phyloP scores from a whole-genome alignment of 1,284 basidiomycete genomes.

The Volvariella surrecta region DNA sequence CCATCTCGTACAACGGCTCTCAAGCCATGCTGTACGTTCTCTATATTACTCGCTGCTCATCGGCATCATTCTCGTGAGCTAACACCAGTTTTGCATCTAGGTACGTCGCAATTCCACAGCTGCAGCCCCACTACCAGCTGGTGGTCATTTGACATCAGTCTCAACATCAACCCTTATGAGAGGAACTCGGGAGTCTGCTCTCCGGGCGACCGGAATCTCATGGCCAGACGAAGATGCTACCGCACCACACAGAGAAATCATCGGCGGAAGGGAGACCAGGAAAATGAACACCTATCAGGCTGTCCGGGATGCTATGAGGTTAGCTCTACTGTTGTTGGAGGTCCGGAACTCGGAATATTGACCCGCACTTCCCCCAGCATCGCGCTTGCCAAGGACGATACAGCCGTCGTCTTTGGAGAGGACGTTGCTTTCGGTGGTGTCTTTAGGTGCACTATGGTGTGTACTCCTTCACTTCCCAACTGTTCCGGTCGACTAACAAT shows the following conservation, averaged over 20 bases:
- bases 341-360: neutral
- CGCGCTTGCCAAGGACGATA: slow-evolving; percentile 79
- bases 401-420: slow-evolving; percentile 86
- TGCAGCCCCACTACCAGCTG: slow-evolving; percentile 58
- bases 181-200: slow-evolving; percentile 54
- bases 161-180: slow-evolving; percentile 57
- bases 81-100: slow-evolving; percentile 10
- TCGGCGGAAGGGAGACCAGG: slow-evolving; percentile 76
- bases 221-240: slow-evolving; percentile 59
- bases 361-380: slow-evolving; percentile 38
- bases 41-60: slow-evolving; percentile 4
- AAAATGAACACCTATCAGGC: slow-evolving; percentile 92
- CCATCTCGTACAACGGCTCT: slow-evolving; percentile 12
- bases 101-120: slow-evolving; percentile 41
- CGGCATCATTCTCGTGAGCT: neutral
- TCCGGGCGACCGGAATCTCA: slow-evolving; percentile 62
- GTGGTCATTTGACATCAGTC: slow-evolving; percentile 63
- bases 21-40: slow-evolving; percentile 10
- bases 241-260: slow-evolving; percentile 33
- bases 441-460: slow-evolving; percentile 80
- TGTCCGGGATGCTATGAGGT: slow-evolving; percentile 84
- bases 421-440: slow-evolving; percentile 93
- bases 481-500: slow-evolving; percentile 8
- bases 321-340: slow-evolving; percentile 9
- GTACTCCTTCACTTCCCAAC: slow-evolving; percentile 13